A percentile compares a stretch with the other conserved stretches of the same genome.
phyloP scores from a whole-genome alignment of 2,329 filamentous ascomycete species.

The Biscogniauxia marginata region DNA sequence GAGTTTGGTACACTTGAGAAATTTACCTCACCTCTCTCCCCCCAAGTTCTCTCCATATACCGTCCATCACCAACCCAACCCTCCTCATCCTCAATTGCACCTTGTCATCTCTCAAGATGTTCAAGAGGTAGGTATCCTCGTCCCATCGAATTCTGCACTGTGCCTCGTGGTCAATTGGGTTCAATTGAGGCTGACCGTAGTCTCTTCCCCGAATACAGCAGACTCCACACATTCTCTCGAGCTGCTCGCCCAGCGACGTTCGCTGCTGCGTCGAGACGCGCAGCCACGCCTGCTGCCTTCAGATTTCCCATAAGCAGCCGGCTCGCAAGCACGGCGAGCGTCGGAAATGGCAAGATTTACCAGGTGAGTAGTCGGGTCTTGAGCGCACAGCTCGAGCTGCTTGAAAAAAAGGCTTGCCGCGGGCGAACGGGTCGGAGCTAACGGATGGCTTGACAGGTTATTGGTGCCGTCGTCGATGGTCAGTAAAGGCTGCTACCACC shows the following conservation, averaged over 20 bases:
- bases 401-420: constrained; percentile 9
- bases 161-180: not conserved
- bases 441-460: constrained; percentile 72
- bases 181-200: constrained; percentile 51
- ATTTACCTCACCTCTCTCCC: constrained; percentile 5
- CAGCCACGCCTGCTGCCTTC: constrained; percentile 55
- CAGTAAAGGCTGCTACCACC: constrained; percentile 43
- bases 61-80: constrained; percentile 52
- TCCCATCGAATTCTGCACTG: not conserved
- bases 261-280: constrained; percentile 56
- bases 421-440: constrained; percentile 26
- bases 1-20: not conserved
- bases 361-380: constrained; percentile 49
- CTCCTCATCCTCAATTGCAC: constrained; percentile 60
- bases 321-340: constrained; percentile 58
- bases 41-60: constrained; percentile 29
- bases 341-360: constrained; percentile 66
- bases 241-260: constrained; percentile 59
- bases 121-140: constrained; percentile 68
- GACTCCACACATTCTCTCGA: constrained; percentile 64
- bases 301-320: constrained; percentile 55
- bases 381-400: constrained; percentile 10
- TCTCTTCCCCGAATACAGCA: constrained; percentile 47
- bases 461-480: constrained; percentile 99
- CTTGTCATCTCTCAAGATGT: constrained; percentile 74